A percentile compares a stretch with the other conserved stretches of the same genome.
These are phyloP conservation scores for Chlorella vulgaris DNA, from an alignment of 139 green algal species.

Conservation along the genomic window DNA sequence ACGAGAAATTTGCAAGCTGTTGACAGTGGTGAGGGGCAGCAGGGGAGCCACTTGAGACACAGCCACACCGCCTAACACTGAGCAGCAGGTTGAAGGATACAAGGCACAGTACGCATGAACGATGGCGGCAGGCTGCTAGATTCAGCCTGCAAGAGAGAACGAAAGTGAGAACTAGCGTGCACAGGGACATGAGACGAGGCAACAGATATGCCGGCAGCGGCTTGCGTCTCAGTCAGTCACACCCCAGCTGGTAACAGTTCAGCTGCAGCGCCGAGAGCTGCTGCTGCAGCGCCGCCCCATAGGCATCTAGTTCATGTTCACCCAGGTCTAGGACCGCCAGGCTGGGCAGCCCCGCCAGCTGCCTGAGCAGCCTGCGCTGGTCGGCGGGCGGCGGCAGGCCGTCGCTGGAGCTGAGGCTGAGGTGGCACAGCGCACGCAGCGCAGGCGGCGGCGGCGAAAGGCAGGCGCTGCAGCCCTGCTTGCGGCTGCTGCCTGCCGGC, in stretches of 20 bases:
- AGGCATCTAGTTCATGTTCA: neutral
- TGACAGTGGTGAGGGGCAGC: no score
- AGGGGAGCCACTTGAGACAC: no score
- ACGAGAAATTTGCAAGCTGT: no score
- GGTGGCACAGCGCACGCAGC: neutral
- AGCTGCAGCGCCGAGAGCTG: neutral
- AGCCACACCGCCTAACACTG: no score
- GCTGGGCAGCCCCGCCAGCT: neutral
- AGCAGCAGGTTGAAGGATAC: no score
- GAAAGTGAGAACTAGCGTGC: no score
- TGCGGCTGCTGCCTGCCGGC: neutral
- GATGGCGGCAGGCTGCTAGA: no score
- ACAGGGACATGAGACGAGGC: no score
- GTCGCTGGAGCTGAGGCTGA: neutral
- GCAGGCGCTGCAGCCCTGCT: neutral
- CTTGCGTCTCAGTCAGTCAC: neutral
- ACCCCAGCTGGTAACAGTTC: neutral
- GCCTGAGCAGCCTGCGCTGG: neutral
- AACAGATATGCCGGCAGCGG: neutral
- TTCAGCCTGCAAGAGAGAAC: no score
- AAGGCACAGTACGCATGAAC: no score
- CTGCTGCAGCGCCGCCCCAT: neutral
- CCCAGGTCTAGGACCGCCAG: neutral
- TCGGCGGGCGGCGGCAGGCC: neutral
- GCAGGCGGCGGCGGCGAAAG: neutral